Evolutionary conservation across 305 asterid species (phyloP).

Genomic region (Solanum hybrid): DNA sequence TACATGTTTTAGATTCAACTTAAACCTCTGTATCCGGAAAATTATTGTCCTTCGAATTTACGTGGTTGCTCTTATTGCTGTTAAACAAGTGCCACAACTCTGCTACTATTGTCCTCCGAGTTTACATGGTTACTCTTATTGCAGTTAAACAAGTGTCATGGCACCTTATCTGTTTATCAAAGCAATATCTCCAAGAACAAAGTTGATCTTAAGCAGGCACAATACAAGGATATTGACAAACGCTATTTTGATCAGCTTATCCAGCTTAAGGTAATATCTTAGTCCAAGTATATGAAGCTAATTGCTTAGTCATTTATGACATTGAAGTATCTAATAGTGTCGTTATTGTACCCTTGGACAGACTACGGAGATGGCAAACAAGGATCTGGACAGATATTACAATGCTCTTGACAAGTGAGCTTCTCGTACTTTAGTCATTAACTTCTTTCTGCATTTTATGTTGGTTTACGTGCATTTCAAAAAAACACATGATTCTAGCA

Average conservation of each 20-base stretch:
- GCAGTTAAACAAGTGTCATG: conserved; percentile 75
- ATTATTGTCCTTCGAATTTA: not conserved
- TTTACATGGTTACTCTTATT: conserved; percentile 12
- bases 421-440: conserved; percentile 7
- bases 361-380: conserved; percentile 99
- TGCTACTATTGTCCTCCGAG: not conserved
- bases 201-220: conserved; percentile 82
- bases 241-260: conserved; percentile 93
- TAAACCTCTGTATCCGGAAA: not conserved
- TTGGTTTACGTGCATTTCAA: not conserved
- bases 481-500: not conserved
- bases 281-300: not conserved
- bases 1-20: not conserved
- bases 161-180: conserved; percentile 77
- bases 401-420: conserved; percentile 96
- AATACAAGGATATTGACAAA: conserved; percentile 93
- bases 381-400: conserved; percentile 93
- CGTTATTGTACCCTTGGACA: conserved; percentile 21
- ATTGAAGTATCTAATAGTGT: not conserved
- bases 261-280: conserved; percentile 74
- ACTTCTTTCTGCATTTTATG: not conserved
- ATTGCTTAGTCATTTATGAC: not conserved
- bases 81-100: conserved; percentile 64
- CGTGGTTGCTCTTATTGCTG: conserved; percentile 34
- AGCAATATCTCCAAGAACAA: conserved; percentile 69